These are phyloP conservation scores for Xylaria sp. DNA, from an alignment of 2,329 filamentous ascomycete species.

Conservation along the genomic window DNA sequence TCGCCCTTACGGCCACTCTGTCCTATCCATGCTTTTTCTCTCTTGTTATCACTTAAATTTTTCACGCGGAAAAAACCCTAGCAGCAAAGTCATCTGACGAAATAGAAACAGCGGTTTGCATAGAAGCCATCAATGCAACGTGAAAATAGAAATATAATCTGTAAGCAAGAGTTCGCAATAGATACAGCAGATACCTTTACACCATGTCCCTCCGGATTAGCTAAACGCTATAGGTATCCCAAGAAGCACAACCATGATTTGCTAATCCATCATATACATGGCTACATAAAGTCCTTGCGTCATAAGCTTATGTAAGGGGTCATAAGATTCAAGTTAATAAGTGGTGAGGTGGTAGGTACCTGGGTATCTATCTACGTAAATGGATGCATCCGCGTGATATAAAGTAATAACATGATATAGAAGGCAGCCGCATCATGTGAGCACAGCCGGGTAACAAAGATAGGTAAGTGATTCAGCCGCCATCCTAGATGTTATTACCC, in stretches of 20 bases:
- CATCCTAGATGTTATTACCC: no score
- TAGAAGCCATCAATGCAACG: background rate
- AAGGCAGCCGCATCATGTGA: conserved; percentile 34
- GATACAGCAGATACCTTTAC: background rate
- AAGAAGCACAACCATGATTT: no score
- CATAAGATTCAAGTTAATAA: background rate
- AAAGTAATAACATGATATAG: conserved; percentile 18
- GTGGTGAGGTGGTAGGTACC: background rate
- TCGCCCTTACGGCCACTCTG: no score
- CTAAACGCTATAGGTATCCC: no score
- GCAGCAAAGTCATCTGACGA: background rate
- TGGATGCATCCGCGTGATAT: conserved; percentile 29
- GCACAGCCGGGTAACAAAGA: conserved; percentile 10
- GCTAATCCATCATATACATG: background rate
- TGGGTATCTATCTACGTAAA: background rate
- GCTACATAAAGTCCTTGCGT: background rate
- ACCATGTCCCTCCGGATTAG: background rate
- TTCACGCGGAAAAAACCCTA: background rate
- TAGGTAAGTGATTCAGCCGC: conserved; percentile 22
- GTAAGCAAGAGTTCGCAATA: background rate
- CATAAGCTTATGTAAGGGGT: conserved; percentile 33
- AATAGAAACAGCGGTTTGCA: background rate
- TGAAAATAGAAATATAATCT: background rate
- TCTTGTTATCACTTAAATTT: background rate
- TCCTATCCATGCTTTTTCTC: background rate